Conservation (phyloP, 2,329 filamentous ascomycete species). For the Ophiostoma perfectum region DNA sequence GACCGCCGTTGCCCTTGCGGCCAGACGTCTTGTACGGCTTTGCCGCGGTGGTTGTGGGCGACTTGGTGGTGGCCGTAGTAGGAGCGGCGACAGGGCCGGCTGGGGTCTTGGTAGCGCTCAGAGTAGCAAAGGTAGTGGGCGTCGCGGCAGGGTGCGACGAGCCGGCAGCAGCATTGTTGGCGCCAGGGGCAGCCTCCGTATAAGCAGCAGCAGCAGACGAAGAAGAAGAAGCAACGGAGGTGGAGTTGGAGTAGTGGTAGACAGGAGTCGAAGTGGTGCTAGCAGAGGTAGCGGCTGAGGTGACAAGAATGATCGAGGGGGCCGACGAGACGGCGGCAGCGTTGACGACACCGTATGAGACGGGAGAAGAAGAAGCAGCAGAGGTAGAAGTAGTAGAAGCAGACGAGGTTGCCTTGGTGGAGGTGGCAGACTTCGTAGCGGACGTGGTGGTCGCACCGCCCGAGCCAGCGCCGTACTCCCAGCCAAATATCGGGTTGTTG, state of each 20-base stretch:
- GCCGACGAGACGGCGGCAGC: background rate
- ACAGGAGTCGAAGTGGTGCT: background rate
- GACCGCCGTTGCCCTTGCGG: slow-evolving; percentile 2
- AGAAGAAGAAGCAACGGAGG: background rate
- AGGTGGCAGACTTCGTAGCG: background rate
- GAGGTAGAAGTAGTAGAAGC: background rate
- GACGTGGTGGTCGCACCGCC: background rate
- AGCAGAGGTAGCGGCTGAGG: background rate
- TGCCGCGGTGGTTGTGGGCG: background rate
- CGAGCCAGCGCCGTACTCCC: slow-evolving; percentile 37
- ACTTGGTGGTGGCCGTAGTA: background rate
- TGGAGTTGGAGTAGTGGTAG: background rate
- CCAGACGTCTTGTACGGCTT: background rate
- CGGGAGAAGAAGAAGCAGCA: background rate
- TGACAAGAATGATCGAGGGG: background rate
- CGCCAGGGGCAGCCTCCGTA: background rate
- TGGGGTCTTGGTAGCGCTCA: background rate
- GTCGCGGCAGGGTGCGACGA: background rate
- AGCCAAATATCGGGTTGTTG: slow-evolving; percentile 50
- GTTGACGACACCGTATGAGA: background rate
- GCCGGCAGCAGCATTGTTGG: background rate
- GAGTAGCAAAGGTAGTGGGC: background rate
- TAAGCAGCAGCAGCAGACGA: background rate
- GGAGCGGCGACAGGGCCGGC: background rate
- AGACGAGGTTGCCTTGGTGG: background rate